phyloP scores from a whole-genome alignment of 352 stramenopile species.

The Phytophthora aleatoria region DNA sequence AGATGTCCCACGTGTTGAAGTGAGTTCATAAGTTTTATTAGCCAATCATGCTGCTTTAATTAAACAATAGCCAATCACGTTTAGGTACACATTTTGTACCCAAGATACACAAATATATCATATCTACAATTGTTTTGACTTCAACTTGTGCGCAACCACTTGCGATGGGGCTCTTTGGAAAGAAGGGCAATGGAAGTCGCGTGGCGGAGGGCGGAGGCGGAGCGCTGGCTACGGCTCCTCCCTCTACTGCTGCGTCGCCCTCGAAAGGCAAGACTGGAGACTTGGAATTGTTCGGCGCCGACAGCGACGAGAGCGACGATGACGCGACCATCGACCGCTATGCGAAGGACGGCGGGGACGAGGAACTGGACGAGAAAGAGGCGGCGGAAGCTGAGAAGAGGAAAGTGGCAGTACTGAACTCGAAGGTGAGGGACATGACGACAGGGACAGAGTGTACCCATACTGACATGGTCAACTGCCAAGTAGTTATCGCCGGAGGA shows the following conservation, averaged over 20 bases:
- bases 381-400: conserved; percentile 48
- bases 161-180: conserved; percentile 49
- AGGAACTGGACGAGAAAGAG: conserved; percentile 29
- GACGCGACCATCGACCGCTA: conserved; percentile 79
- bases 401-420: conserved; percentile 70
- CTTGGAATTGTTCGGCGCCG: conserved; percentile 70
- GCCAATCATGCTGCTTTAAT: not conserved
- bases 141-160: conserved; percentile 13
- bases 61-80: conserved; percentile 6
- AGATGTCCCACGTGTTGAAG: not conserved
- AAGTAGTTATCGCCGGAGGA: conserved; percentile 77
- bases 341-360: conserved; percentile 41
- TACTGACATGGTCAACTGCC: conserved; percentile 1
- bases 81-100: conserved; percentile 4
- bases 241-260: not conserved
- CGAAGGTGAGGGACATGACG: conserved; percentile 43
- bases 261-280: conserved; percentile 17
- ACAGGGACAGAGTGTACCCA: not conserved
- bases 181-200: conserved; percentile 27
- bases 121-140: conserved; percentile 5
- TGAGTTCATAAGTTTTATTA: not conserved
- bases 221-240: conserved; percentile 7
- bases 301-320: conserved; percentile 84
- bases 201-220: conserved; percentile 46
- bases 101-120: not conserved